Base-by-base conservation (phyloP, 75 land plant genomes). In the Sequoiadendron giganteum region DNA sequence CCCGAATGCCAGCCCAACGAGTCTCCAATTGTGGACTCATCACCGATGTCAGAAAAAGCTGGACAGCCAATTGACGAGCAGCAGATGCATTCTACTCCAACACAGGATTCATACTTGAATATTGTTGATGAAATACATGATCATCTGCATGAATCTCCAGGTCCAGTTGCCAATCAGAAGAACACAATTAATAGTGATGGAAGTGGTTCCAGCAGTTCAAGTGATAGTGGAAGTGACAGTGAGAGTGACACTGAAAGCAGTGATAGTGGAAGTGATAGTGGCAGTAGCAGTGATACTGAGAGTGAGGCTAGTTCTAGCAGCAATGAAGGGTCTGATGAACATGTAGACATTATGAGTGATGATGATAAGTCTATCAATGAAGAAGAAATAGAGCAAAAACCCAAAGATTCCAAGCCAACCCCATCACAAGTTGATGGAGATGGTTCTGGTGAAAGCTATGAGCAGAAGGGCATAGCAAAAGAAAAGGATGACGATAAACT, bases 161-260 rank as follows among this genome's bases (percentile, higher is more conserved):
- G 93, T 86, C 43, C 76, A 38, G 85, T 75, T 45, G 87, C 78
- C 86, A 94, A 88, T 42, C 91, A 88, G 48, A 91, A 86, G 25
- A 87, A 78, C 43, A 82, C 85, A 88, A 90, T 85, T 55, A 94
- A 90, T 85, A 93, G 90, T 90, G 96, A 92, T 87, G 96, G 88
- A 43, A 93, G 90, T 40, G 95, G 87, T 47, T 90, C 85, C 54
- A 90, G 89, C 65, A 95, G 96, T 83, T 93, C 95, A 49, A 95
- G 95, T 92, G 98, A 89, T 25, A 95, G 95, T 91, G 97, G 90
- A 86, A 97, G 96, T 92, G 99, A 90, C 42, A 94, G 96, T 91
- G 96, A 96, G 45, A 94, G 94, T 91, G 92, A 88, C 38, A 91
- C 92, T 84, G 94, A 87, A 61, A 91, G 93, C 89, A 90, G 91